A percentile compares a stretch with the other conserved stretches of the same genome.
phyloP scores from a whole-genome alignment of 2,329 filamentous ascomycete genomes.

The Colletotrichum chlorophyti region DNA sequence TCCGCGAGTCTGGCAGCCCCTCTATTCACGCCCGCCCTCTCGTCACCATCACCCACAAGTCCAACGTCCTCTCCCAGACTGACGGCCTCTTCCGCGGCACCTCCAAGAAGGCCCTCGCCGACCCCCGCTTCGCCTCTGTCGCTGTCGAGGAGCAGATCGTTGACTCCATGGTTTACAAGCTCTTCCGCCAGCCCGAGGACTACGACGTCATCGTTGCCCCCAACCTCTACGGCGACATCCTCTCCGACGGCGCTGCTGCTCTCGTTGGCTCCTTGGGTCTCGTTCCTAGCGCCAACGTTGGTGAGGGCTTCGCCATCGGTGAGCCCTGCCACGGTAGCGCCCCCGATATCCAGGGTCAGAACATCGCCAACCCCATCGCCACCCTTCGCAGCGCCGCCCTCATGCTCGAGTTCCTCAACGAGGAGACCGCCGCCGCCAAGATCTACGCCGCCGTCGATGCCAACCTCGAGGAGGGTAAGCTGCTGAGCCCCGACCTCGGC shows the following conservation, averaged over 20 bases:
- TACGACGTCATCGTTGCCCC: constrained; percentile 99
- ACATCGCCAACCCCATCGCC: constrained; percentile 95
- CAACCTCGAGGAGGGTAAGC: constrained; percentile 82
- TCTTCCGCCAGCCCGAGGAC: constrained; percentile 92
- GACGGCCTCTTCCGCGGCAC: constrained; percentile 93
- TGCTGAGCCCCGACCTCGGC: constrained; percentile 89
- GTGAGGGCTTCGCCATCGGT: constrained; percentile 92
- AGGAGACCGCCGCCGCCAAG: constrained; percentile 83
- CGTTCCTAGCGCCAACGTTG: constrained; percentile 94
- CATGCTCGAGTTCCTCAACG: constrained; percentile 95
- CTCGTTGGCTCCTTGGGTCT: constrained; percentile 87
- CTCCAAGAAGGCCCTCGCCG: constrained; percentile 74
- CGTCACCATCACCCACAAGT: constrained; percentile 98
- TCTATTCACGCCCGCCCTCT: constrained; percentile 73
- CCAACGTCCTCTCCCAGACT: constrained; percentile 94
- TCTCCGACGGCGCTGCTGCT: constrained; percentile 93
- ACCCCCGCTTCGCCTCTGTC: constrained; percentile 67
- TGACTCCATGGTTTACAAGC: constrained; percentile 99
- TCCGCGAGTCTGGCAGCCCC: constrained; percentile 65
- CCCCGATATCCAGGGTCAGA: constrained; percentile 91
- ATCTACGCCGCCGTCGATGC: constrained; percentile 94
- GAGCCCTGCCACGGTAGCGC: constrained; percentile 98
- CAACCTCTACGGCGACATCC: constrained; percentile 96
- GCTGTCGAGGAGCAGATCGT: constrained; percentile 96
- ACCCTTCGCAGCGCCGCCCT: constrained; percentile 89